Evolutionary conservation across 352 stramenopile genomes (phyloP), one percentile per base, ranked within the genome.

Genomic region (Albugo laibachii): DNA sequence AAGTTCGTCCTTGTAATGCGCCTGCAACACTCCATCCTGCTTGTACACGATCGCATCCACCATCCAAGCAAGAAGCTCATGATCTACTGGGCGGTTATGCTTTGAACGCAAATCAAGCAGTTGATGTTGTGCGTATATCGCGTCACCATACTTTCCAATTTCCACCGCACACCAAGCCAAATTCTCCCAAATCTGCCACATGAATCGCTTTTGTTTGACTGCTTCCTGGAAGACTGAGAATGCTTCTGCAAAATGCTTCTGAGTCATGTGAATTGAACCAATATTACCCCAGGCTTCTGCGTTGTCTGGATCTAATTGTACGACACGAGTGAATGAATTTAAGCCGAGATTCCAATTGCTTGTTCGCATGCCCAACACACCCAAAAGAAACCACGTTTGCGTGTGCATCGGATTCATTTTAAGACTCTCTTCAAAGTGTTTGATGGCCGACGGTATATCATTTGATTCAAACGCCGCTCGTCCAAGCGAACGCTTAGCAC

Each of bases 181-280:
- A 60, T 96, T 96, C 49, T 96, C 85, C 82, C 36, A 94, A 73
- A 95, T 93, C 42, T 89, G 71, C 80, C 80, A 95, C 75, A 92
- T 92, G 49, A 79, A 57, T 21, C 79, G 77, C 59, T 91, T 91
- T 46, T 93, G 79, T 62, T 94, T 94, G 31, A 94, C 16, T 8
- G 73, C 81, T 38, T 93, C 73, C 50, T 76, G 56, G 36, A 94
- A 65, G 41, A 92, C 80, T 3, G 73, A 66, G 36, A 91, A 82
- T 11, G 83, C 83, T 53, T 86, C 68, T 10, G 59, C 52, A 47
- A 79, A 93, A 21, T 80, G 66, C 16, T 73, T 63, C 38, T 83
- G 71, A 38, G 63, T 70, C 55, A 97, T 68, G 57, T 97, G 86
- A 39, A 97, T 83, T 39, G 89, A 94, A 40, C 87, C 89, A 18